Base-by-base conservation (phyloP, 2,329 filamentous ascomycete genomes). In the Apiospora saccharicola region DNA sequence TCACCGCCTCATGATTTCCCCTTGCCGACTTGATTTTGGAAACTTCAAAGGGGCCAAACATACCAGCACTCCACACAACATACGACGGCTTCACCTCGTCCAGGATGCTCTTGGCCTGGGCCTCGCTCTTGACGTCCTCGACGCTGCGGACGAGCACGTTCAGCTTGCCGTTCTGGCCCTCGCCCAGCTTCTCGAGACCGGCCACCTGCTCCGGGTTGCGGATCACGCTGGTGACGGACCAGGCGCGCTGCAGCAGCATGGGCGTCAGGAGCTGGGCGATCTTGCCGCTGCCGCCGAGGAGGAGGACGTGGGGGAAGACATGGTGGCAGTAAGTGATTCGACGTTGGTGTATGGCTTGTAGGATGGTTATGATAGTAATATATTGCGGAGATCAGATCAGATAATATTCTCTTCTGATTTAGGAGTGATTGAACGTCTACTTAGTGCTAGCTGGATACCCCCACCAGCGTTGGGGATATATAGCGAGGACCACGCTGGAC, bases 271-370 rank as follows among this genome's bases (percentile, higher is more conserved):
- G 84, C 72, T 93, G 90, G 75, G 93, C 89, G 73, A 96, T 83
- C 80, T 95, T 94, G 83, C 94, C 94, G 84, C 95, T 93, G 78
- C 94, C 94, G 78, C 94, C 94, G 74, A 96, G 89, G 75, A 96
- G 83, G 73, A 95, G 90, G 73, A 95, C 90, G 79, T 89, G 86
- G 30, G 70, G 70, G 41, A 41, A 2, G 71, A 34, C 71, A 72
- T 72, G 51, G 3, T n/a, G n/a, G n/a, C n/a, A n/a, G n/a, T n/a
- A n/a, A n/a, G 37, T 46, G 12, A 24, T 46, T n/a, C 46, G 41
- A 46, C n/a, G 26, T 37, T 64, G 14, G n/a, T 26, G 4, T 19
- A 12, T 37, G 37, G 37, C 7, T n/a, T n/a, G n/a, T n/a, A n/a
- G n/a, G n/a, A n/a, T n/a, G n/a, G n/a, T n/a, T n/a, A n/a, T n/a